A percentile compares a stretch with the other conserved stretches of the same genome.
These are phyloP conservation scores for Elymus sibiricus DNA, from an alignment of 176 grass and related monocot genomes.

Conservation along the genomic window DNA sequence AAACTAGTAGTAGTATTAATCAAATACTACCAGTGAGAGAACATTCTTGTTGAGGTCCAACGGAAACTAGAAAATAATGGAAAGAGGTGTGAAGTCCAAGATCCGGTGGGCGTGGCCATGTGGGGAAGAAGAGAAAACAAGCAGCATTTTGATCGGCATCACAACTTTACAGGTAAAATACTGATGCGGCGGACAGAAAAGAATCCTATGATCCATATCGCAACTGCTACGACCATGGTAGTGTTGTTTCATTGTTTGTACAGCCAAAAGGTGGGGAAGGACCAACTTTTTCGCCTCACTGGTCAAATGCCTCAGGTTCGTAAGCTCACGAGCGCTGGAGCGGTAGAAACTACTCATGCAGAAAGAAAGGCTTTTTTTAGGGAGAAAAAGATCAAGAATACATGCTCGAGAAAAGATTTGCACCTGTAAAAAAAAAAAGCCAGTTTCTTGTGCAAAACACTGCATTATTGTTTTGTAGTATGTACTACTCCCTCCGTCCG, in stretches of 20 bases:
- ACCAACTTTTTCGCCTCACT: conserved; percentile 13
- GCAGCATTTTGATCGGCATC: background rate
- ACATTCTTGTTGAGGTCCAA: background rate
- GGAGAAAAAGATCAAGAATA: background rate
- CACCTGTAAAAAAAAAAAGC: background rate
- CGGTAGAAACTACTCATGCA: background rate
- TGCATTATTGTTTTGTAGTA: background rate
- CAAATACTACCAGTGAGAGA: background rate
- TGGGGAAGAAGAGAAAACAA: conserved; percentile 6
- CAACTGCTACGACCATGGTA: conserved; percentile 22
- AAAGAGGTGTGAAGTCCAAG: conserved; percentile 2
- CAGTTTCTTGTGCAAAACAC: background rate
- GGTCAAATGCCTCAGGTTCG: conserved; percentile 41
- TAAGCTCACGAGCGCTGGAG: conserved; percentile 26
- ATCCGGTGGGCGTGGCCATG: conserved; percentile 21
- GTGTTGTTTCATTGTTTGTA: too few relatives aligned
- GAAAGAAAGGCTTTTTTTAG: background rate
- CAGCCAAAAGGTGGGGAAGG: conserved; percentile 15
- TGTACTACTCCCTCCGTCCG: too few relatives aligned
- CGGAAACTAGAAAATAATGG: background rate
- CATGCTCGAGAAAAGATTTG: background rate
- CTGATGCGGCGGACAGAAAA: background rate
- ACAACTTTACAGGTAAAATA: background rate
- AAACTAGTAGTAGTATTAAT: too few relatives aligned
- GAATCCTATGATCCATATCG: conserved; percentile 17